Conservation (phyloP, 768 basidiomycete species). For the Boletus tomentosulus region DNA sequence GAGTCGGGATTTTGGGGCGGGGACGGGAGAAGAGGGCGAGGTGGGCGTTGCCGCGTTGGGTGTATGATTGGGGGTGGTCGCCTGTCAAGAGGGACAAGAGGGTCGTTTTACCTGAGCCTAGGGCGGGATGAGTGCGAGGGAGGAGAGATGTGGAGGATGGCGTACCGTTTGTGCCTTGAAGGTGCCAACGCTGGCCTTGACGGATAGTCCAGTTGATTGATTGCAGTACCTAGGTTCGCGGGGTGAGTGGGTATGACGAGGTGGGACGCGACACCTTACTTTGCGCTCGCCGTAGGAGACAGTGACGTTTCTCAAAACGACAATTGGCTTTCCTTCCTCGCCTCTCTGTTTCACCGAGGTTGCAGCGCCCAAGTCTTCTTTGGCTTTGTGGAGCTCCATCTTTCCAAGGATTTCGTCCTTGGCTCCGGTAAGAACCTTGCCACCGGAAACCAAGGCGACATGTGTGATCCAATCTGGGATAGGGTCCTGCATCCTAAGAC, state of each 20-base stretch:
- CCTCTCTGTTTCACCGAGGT: neutral
- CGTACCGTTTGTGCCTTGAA: slow-evolving; percentile 83
- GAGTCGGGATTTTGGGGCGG: slow-evolving; percentile 64
- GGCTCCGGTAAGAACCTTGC: slow-evolving; percentile 47
- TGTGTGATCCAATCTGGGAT: slow-evolving; percentile 73
- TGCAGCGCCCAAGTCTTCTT: neutral
- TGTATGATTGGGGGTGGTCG: slow-evolving; percentile 93
- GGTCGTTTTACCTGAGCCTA: slow-evolving; percentile 94
- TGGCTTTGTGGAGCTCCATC: slow-evolving; percentile 9
- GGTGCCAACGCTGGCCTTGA: slow-evolving; percentile 84
- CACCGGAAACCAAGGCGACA: slow-evolving; percentile 50
- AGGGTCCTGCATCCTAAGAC: slow-evolving; percentile 64
- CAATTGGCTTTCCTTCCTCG: slow-evolving; percentile 39
- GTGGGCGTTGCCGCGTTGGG: slow-evolving; percentile 45
- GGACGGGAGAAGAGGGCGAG: slow-evolving; percentile 60
- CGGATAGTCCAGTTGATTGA: slow-evolving; percentile 79
- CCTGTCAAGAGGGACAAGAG: slow-evolving; percentile 87
- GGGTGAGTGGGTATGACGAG: neutral
- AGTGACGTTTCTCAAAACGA: slow-evolving; percentile 61
- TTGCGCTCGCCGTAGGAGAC: slow-evolving; percentile 67
- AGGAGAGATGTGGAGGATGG: neutral
- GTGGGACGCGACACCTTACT: slow-evolving; percentile 32
- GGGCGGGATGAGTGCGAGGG: neutral
- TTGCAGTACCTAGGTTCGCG: slow-evolving; percentile 57
- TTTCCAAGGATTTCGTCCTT: slow-evolving; percentile 43